Percentiles rank a stretch among this genome's conserved stretches.
phyloP scores from a whole-genome alignment of 352 stramenopile species.

The Hyaloperonospora brassicae region DNA sequence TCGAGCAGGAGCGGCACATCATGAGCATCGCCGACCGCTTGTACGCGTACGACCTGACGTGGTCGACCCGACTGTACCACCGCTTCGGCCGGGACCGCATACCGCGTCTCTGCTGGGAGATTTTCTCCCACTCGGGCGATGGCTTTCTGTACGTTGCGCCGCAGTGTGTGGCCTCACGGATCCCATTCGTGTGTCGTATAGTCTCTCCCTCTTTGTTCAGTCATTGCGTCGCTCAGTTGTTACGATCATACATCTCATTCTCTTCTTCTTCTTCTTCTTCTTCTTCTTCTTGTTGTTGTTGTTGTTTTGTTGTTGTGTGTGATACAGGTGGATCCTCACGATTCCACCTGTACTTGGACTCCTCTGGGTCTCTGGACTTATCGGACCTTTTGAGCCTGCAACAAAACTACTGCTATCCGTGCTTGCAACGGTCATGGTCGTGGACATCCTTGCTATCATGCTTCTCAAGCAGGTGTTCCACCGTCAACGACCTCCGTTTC shows the following conservation, averaged over 20 bases:
- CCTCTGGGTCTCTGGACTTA: slow-evolving; percentile 27
- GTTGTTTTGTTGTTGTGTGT: slow-evolving; percentile 20
- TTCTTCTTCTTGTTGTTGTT: too few relatives aligned
- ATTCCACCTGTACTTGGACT: slow-evolving; percentile 34
- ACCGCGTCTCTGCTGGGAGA: slow-evolving; percentile 54
- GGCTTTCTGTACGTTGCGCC: slow-evolving; percentile 65
- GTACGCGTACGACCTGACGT: slow-evolving; percentile 69
- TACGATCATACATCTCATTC: background rate
- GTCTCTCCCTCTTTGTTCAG: too few relatives aligned
- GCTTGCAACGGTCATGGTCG: slow-evolving; percentile 35
- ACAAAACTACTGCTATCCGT: slow-evolving; percentile 34
- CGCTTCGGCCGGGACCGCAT: slow-evolving; percentile 43
- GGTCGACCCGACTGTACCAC: slow-evolving; percentile 62
- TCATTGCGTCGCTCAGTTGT: too few relatives aligned
- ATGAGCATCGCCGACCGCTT: slow-evolving; percentile 55
- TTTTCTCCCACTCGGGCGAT: slow-evolving; percentile 76
- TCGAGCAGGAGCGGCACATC: slow-evolving; percentile 16
- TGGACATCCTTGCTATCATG: slow-evolving; percentile 75
- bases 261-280: too few relatives aligned
- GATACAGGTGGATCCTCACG: slow-evolving; percentile 31
- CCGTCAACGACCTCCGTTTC: slow-evolving; percentile 62
- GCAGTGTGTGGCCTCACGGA: background rate
- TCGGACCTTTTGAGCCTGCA: slow-evolving; percentile 23
- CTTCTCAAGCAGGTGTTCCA: slow-evolving; percentile 70
- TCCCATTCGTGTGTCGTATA: too few relatives aligned